A percentile compares a stretch with the other conserved stretches of the same genome.
Evolutionary conservation across 805 yeast species (phyloP).

Genomic region (Lipomyces mesembrius): DNA sequence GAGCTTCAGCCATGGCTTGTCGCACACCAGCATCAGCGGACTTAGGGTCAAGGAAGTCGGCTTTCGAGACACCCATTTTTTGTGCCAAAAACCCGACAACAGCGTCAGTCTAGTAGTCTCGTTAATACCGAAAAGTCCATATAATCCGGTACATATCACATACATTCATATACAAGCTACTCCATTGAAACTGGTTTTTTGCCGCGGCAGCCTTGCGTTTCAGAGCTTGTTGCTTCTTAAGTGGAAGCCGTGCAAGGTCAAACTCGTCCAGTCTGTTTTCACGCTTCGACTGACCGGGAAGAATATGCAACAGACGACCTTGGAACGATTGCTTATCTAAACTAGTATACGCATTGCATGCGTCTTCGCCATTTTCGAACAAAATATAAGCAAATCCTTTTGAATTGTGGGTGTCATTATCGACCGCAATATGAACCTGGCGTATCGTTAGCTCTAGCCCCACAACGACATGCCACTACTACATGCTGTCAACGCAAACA

Average conservation of each 20-base stretch:
- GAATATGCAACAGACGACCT: conserved; percentile 87
- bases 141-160: background rate
- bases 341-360: conserved; percentile 70
- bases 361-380: conserved; percentile 70
- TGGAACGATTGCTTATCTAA: conserved; percentile 90
- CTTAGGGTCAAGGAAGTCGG: conserved; percentile 85
- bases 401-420: conserved; percentile 84
- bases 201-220: conserved; percentile 84
- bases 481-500: background rate
- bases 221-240: conserved; percentile 87
- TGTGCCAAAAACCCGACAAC: conserved; percentile 87
- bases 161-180: conserved; percentile 79
- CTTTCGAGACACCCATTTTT: conserved; percentile 78
- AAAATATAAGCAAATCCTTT: conserved; percentile 91
- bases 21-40: conserved; percentile 88
- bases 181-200: conserved; percentile 91
- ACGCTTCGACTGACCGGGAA: conserved; percentile 83
- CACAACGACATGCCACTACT: background rate
- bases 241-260: conserved; percentile 85
- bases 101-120: conserved; percentile 62
- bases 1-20: conserved; percentile 97
- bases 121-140: background rate
- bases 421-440: conserved; percentile 83
- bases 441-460: background rate
- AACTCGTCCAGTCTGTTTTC: conserved; percentile 86